Evolutionary conservation across 352 stramenopile genomes (phyloP).

Genomic region (Pythium rhizo-oryzae): DNA sequence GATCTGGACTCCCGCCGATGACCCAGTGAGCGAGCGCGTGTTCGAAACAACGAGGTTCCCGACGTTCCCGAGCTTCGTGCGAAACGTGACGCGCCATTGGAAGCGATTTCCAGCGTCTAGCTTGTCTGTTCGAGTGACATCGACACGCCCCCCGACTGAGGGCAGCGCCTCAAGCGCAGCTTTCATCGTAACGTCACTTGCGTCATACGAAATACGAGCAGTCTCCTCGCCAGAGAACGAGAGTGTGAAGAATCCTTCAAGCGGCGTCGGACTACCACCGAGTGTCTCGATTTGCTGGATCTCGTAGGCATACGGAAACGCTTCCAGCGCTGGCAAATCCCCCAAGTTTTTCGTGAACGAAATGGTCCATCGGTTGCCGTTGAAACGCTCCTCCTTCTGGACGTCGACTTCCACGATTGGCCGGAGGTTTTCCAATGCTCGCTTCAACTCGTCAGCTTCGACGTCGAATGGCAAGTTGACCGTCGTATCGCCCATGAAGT

Average conservation of each 20-base stretch:
- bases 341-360: constrained; percentile 96
- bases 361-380: constrained; percentile 93
- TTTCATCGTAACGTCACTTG: constrained; percentile 83
- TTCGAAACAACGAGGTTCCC: constrained; percentile 47
- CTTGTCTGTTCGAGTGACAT: constrained; percentile 81
- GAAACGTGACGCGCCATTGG: constrained; percentile 95
- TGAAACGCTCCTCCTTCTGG: constrained; percentile 64
- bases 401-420: constrained; percentile 73
- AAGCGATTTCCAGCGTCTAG: constrained; percentile 85
- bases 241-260: constrained; percentile 91
- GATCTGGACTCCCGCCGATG: constrained; percentile 49
- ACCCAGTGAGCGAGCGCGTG: constrained; percentile 55
- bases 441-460: constrained; percentile 82
- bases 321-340: constrained; percentile 91
- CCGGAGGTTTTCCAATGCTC: constrained; percentile 73
- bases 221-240: constrained; percentile 82
- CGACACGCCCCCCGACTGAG: constrained; percentile 83
- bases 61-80: constrained; percentile 83
- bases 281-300: constrained; percentile 92
- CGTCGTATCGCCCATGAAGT: constrained; percentile 91
- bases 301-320: constrained; percentile 91
- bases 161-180: constrained; percentile 86
- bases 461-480: constrained; percentile 92
- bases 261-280: constrained; percentile 92
- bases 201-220: constrained; percentile 84